phyloP scores from a whole-genome alignment of 2,329 filamentous ascomycete genomes.

The Talaromyces albobiverticillius region DNA sequence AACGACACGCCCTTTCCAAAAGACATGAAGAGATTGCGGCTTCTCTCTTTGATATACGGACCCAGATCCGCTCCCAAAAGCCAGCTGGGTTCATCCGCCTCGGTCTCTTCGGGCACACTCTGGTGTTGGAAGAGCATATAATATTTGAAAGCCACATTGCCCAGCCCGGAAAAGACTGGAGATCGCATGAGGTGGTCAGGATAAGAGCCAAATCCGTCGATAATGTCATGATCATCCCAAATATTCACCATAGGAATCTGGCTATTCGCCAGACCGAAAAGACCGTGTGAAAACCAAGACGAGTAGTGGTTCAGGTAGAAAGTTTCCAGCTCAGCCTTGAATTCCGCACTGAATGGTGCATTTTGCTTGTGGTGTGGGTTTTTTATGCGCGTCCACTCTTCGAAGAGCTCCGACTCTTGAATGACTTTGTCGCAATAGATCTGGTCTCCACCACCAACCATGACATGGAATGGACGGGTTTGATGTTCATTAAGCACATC shows the following conservation, averaged over 20 bases:
- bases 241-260: constrained; percentile 99
- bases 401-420: constrained; percentile 71
- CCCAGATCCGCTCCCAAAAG: constrained; percentile 74
- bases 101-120: constrained; percentile 75
- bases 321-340: constrained; percentile 82
- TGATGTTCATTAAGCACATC: constrained; percentile 93
- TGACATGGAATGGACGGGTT: constrained; percentile 89
- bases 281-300: constrained; percentile 93
- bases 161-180: constrained; percentile 84
- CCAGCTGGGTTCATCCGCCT: constrained; percentile 87
- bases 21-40: constrained; percentile 80
- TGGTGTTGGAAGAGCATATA: constrained; percentile 99
- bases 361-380: constrained; percentile 77
- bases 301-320: constrained; percentile 88
- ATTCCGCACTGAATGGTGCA: constrained; percentile 71
- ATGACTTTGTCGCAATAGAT: constrained; percentile 90
- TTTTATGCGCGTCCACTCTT: constrained; percentile 77
- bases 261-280: constrained; percentile 87
- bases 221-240: constrained; percentile 92
- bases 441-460: constrained; percentile 96
- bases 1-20: constrained; percentile 77
- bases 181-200: constrained; percentile 87
- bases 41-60: constrained; percentile 84
- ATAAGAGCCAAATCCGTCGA: constrained; percentile 91
- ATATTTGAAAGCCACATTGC: constrained; percentile 93